Base-by-base conservation (phyloP, 1,284 basidiomycete species). In the Trichosporon ovoides region DNA sequence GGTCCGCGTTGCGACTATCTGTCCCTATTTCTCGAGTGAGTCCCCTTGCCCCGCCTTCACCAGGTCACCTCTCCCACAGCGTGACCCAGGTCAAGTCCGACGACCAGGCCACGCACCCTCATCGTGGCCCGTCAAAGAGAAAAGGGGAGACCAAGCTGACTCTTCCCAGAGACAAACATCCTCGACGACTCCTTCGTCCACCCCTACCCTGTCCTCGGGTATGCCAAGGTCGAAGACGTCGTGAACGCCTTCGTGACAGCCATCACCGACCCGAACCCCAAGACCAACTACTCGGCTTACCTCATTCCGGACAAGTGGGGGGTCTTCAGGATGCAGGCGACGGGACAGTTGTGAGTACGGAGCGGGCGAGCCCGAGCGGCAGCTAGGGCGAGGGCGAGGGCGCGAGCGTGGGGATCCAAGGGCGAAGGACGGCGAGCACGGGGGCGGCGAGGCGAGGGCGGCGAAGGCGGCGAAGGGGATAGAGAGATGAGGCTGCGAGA, bases 21-120 rank as follows among this genome's bases (percentile, higher is more conserved):
- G 61, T 46, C 61, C 61, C 1, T 63, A 60, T 56, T 63, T 63
- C 37, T 56, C 61, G 16, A 62, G 60, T 62, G 34, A 31, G 60
- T 62, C 24, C 16, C 1, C 14, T 7, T 33, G n/a, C n/a, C n/a
- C n/a, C n/a, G n/a, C n/a, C n/a, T n/a, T n/a, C n/a, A n/a, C n/a
- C n/a, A n/a, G n/a, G n/a, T n/a, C n/a, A n/a, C n/a, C n/a, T 10
- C 12, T 10, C 6, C 7, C 4, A n/a, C 18, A 31, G 16, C n/a
- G n/a, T n/a, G n/a, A n/a, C n/a, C n/a, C n/a, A n/a, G n/a, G n/a
- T n/a, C n/a, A n/a, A n/a, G n/a, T n/a, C n/a, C n/a, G n/a, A n/a
- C n/a, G n/a, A n/a, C n/a, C n/a, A n/a, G n/a, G n/a, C n/a, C n/a
- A n/a, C n/a, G n/a, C n/a, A n/a, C n/a, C n/a, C n/a, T n/a, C 7